A percentile compares a stretch with the other conserved stretches of the same genome.
Conservation (phyloP, 495 filamentous ascomycete genomes). For the Neurospora sp. region DNA sequence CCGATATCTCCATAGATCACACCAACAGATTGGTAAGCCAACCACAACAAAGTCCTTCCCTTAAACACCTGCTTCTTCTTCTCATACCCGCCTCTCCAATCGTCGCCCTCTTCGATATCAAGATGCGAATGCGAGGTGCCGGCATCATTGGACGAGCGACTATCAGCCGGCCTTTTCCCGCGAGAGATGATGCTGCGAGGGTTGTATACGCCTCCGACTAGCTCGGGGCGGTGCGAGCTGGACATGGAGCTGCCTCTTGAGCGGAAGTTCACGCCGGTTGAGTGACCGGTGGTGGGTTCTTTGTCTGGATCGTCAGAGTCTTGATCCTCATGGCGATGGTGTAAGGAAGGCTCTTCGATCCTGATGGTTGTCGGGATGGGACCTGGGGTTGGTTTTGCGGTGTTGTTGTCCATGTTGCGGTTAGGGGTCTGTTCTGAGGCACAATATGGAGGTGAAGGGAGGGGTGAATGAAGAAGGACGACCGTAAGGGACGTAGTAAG, state of each 20-base stretch:
- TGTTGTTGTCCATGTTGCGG: not conserved
- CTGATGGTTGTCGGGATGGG: not conserved
- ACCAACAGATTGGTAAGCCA: slow-evolving; percentile 60
- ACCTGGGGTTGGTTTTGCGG: not conserved
- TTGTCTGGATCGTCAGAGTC: not conserved
- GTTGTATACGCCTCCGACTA: slow-evolving; percentile 30
- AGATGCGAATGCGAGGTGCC: slow-evolving; percentile 8
- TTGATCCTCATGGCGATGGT: not conserved
- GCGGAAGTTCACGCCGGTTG: not conserved
- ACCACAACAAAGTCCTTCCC: slow-evolving; percentile 35
- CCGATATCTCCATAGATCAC: slow-evolving; percentile 74
- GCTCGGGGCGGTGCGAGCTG: not conserved
- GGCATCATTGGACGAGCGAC: slow-evolving; percentile 14
- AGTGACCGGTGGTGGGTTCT: not conserved
- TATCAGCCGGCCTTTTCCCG: slow-evolving; percentile 11
- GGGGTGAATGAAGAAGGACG: not conserved
- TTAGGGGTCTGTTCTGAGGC: too few relatives aligned
- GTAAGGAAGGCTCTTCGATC: not conserved
- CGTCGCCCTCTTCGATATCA: slow-evolving; percentile 30
- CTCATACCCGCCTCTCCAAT: slow-evolving; percentile 24
- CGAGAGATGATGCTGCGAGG: slow-evolving; percentile 25
- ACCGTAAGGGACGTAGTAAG: not conserved
- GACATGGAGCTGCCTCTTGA: not conserved
- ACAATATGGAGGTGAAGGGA: too few relatives aligned
- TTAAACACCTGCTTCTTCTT: slow-evolving; percentile 36